Evolutionary conservation across 2,329 filamentous ascomycete genomes (phyloP).

Genomic region (Neophaeococcomyces aloes): DNA sequence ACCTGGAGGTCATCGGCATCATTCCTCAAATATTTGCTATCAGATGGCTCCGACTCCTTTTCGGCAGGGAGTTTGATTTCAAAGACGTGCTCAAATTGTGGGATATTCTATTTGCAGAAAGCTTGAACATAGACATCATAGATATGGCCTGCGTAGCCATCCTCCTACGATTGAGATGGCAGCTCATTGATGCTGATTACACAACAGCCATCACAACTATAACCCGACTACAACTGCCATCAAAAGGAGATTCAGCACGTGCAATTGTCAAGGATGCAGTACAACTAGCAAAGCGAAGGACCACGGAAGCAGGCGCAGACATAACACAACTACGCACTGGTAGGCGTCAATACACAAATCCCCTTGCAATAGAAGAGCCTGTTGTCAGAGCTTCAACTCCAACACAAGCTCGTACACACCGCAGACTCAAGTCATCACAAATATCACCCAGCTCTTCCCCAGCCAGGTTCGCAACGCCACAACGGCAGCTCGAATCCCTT

Average conservation of each 20-base stretch:
- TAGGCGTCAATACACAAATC: slow-evolving; percentile 28
- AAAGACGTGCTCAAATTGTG: slow-evolving; percentile 73
- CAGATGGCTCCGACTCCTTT: slow-evolving; percentile 86
- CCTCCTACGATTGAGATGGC: slow-evolving; percentile 81
- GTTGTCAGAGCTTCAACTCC: neutral
- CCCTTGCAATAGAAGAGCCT: neutral
- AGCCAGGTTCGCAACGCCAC: slow-evolving; percentile 27
- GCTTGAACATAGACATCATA: slow-evolving; percentile 66
- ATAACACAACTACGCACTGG: slow-evolving; percentile 40
- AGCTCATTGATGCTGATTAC: slow-evolving; percentile 79
- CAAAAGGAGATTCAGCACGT: slow-evolving; percentile 39
- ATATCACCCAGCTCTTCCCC: slow-evolving; percentile 29
- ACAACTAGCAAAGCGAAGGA: slow-evolving; percentile 36
- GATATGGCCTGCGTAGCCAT: slow-evolving; percentile 90
- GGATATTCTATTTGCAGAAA: slow-evolving; percentile 84
- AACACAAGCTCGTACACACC: neutral
- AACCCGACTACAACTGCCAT: slow-evolving; percentile 67
- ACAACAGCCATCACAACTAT: slow-evolving; percentile 72
- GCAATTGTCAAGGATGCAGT: slow-evolving; percentile 80
- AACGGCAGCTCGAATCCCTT: slow-evolving; percentile 34
- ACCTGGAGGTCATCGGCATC: slow-evolving; percentile 74
- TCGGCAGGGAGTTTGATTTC: slow-evolving; percentile 87
- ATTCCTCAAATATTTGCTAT: slow-evolving; percentile 96
- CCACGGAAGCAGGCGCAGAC: slow-evolving; percentile 32
- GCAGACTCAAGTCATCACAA: slow-evolving; percentile 11